Evolutionary conservation across 495 filamentous ascomycete species (phyloP).

Genomic region (Lineolata rhizophorae): DNA sequence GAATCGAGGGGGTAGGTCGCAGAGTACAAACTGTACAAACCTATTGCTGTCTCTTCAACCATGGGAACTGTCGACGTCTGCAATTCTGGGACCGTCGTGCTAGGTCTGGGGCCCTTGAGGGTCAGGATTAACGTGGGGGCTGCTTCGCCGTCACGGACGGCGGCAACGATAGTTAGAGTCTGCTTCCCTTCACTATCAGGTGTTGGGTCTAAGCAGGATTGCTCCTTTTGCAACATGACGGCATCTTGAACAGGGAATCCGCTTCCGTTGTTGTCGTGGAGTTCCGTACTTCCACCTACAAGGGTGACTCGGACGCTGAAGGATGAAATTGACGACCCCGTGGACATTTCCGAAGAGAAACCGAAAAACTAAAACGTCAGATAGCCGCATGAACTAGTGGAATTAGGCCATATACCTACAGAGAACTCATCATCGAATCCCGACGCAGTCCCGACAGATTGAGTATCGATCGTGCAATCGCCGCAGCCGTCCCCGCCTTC

Average conservation of each 20-base stretch:
- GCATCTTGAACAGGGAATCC: slow-evolving; percentile 19
- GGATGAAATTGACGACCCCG: slow-evolving; percentile 18
- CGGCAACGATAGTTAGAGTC: slow-evolving; percentile 17
- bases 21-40: slow-evolving; percentile 30
- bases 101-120: slow-evolving; percentile 25
- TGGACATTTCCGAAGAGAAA: slow-evolving; percentile 14
- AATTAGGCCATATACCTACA: slow-evolving; percentile 13
- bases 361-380: slow-evolving; percentile 16
- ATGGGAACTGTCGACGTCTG: slow-evolving; percentile 22
- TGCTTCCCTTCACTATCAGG: too few species aligned
- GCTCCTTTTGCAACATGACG: slow-evolving; percentile 18
- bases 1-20: slow-evolving; percentile 23
- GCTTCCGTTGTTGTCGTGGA: slow-evolving; percentile 18
- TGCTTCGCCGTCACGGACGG: slow-evolving; percentile 20
- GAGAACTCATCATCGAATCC: slow-evolving; percentile 38
- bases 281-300: slow-evolving; percentile 10
- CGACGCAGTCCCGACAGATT: slow-evolving; percentile 22
- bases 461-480: slow-evolving; percentile 25
- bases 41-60: slow-evolving; percentile 26
- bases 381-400: not conserved
- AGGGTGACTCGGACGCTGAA: slow-evolving; percentile 17
- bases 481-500: slow-evolving; percentile 15
- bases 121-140: slow-evolving; percentile 21
- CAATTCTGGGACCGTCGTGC: slow-evolving; percentile 23
- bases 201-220: slow-evolving; percentile 19